Percentiles rank a stretch among this genome's conserved stretches.
Conservation (phyloP, 306 rosid species). For the Fragaria iinumae region DNA sequence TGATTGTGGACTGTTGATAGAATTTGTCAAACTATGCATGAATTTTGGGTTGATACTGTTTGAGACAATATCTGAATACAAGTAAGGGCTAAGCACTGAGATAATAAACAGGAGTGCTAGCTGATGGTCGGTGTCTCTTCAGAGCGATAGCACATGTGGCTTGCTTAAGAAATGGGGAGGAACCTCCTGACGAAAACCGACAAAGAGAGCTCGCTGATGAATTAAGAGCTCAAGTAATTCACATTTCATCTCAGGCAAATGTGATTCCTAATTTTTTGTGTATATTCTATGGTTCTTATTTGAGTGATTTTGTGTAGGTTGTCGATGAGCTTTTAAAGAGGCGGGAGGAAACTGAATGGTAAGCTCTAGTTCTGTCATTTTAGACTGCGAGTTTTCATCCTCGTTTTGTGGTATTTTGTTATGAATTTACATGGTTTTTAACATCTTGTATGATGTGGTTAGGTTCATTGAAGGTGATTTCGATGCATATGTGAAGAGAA, state of each 20-base stretch:
- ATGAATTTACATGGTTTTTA: conserved; percentile 3
- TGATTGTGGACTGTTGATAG: not conserved
- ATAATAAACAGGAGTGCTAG: conserved; percentile 57
- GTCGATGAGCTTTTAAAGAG: conserved; percentile 78
- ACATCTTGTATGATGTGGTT: not conserved
- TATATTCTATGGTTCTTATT: not conserved
- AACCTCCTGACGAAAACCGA: conserved; percentile 78
- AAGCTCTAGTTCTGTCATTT: conserved; percentile 16
- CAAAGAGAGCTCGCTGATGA: conserved; percentile 91
- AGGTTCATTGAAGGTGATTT: conserved; percentile 95
- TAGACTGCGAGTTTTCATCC: not conserved
- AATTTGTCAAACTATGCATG: not conserved
- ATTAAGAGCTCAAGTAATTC: conserved; percentile 74
- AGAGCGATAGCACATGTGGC: conserved; percentile 90
- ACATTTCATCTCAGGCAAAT: not conserved
- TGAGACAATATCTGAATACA: not conserved
- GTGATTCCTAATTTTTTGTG: not conserved
- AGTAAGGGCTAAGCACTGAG: not conserved
- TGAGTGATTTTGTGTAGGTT: conserved; percentile 46
- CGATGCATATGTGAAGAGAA: conserved; percentile 66
- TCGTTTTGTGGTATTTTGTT: not conserved
- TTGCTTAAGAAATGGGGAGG: conserved; percentile 76
- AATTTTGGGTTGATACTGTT: not conserved
- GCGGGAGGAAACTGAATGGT: conserved; percentile 94
- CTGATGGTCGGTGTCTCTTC: conserved; percentile 90